These are phyloP conservation scores for Trichoderma guizhouense DNA, from an alignment of 2,329 filamentous ascomycete genomes.

Conservation along the genomic window DNA sequence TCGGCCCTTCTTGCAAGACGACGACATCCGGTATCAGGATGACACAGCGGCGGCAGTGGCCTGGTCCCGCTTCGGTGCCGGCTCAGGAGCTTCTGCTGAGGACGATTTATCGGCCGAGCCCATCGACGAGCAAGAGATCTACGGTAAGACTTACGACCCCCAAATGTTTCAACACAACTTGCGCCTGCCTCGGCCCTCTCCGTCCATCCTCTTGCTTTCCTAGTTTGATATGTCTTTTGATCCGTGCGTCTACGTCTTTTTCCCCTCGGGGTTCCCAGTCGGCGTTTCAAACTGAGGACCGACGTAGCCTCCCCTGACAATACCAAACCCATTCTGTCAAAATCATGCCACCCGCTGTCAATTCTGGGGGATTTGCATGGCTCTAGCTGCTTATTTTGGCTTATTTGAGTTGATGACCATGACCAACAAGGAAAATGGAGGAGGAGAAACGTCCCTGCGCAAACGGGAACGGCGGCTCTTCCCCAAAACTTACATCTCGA, in stretches of 20 bases:
- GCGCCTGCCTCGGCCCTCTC: not conserved
- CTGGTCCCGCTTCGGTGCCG: conserved; percentile 34
- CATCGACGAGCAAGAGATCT: conserved; percentile 97
- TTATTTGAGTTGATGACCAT: not conserved
- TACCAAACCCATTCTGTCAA: not conserved
- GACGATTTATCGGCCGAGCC: conserved; percentile 67
- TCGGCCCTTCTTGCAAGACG: conserved; percentile 38
- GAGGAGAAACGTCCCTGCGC: not conserved
- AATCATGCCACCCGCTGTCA: not conserved
- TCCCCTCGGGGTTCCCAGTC: not conserved
- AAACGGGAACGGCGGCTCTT: too few species aligned
- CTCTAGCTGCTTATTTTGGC: not conserved
- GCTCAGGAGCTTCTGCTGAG: conserved; percentile 33
- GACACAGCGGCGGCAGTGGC: conserved; percentile 22
- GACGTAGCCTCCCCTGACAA: not conserved
- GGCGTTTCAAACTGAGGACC: not conserved
- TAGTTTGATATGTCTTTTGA: not conserved
- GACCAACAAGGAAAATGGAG: not conserved
- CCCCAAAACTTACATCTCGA: not conserved
- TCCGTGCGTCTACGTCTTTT: not conserved
- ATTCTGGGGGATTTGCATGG: not conserved
- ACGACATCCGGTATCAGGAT: conserved; percentile 41
- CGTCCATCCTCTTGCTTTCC: not conserved
- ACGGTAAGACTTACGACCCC: conserved; percentile 54
- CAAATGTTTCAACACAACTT: not conserved